Conservation (phyloP, 2,329 filamentous ascomycete species). For the Neofusicoccum parvum region DNA sequence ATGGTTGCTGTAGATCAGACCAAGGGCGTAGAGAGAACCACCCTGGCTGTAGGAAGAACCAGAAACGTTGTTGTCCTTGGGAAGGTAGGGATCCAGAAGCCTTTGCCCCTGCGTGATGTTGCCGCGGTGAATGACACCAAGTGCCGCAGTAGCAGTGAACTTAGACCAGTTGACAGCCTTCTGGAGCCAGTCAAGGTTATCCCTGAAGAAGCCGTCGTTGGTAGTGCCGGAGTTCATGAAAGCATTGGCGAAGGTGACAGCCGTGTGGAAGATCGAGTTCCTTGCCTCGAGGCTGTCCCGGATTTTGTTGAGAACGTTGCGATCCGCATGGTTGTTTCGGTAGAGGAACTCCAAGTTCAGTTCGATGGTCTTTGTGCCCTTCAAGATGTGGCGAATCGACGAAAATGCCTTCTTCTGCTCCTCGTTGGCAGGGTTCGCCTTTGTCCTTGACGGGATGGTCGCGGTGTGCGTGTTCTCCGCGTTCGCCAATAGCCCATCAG, state of each 20-base stretch:
- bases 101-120: conserved; percentile 93
- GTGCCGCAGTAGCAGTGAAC: conserved; percentile 93
- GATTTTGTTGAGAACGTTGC: conserved; percentile 92
- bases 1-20: conserved; percentile 96
- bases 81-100: conserved; percentile 91
- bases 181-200: conserved; percentile 96
- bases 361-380: conserved; percentile 90
- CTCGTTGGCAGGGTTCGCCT: conserved; percentile 47
- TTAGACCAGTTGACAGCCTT: conserved; percentile 99
- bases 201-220: conserved; percentile 97
- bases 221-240: conserved; percentile 99
- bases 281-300: conserved; percentile 92
- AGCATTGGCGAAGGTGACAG: conserved; percentile 94
- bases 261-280: conserved; percentile 98
- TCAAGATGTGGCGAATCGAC: conserved; percentile 66
- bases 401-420: conserved; percentile 58
- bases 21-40: conserved; percentile 92
- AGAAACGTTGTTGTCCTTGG: conserved; percentile 70
- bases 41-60: conserved; percentile 96
- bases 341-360: conserved; percentile 96
- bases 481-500: conserved; percentile 60
- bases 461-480: conserved; percentile 54
- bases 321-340: conserved; percentile 90
- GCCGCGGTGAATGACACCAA: conserved; percentile 94
- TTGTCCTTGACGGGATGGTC: conserved; percentile 47